Base-by-base conservation (phyloP, 768 basidiomycete genomes). In the Punctularia strigosozonata region DNA sequence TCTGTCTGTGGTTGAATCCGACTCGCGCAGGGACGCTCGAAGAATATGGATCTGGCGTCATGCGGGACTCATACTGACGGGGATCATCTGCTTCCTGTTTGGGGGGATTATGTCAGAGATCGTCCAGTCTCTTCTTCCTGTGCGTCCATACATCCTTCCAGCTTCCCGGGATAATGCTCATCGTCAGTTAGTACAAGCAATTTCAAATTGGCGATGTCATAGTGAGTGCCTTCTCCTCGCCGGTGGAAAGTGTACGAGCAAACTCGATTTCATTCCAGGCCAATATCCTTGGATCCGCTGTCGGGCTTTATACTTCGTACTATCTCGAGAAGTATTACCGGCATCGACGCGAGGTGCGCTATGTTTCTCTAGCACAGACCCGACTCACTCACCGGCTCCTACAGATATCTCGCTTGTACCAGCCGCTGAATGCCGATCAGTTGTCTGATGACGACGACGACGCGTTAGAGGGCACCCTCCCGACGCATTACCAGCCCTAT, bases 1-100 rank as follows among this genome's bases (percentile, higher is more conserved):
- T 24, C 45, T 5, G 31, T 25, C 10, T 10, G 15, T 25, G 5
- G 6, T 18, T 6, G 14, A 22, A 23, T 25, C 10, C 33, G 24
- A 34, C 43, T 43, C 23, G 34, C 28, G 13, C 38, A 90, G 87
- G 54, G 78, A 78, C 38, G 77, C 79, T 5, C 64, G 86, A 43
- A 68, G 86, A 45, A 71, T 89, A 57, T 90, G 88, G 86, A 80
- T 86, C 48, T 90, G 87, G 87, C 71, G 86, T 21, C 69, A 80
- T 53, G 69, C 75, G 20, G 68, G 73, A 6, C 55, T 86, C 8
- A 74, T 85, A 34, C 69, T 83, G 51, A 85, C 88, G 2, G 55
- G 57, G 4, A 57, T 83, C 47, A 63, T 76, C 4, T 90, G 87
- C 48, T 75, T 84, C 59, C 71, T 89, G 50, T 74, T 82, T 44